Conservation (phyloP, 202 grass and related monocot species). For the Setaria italica region DNA sequence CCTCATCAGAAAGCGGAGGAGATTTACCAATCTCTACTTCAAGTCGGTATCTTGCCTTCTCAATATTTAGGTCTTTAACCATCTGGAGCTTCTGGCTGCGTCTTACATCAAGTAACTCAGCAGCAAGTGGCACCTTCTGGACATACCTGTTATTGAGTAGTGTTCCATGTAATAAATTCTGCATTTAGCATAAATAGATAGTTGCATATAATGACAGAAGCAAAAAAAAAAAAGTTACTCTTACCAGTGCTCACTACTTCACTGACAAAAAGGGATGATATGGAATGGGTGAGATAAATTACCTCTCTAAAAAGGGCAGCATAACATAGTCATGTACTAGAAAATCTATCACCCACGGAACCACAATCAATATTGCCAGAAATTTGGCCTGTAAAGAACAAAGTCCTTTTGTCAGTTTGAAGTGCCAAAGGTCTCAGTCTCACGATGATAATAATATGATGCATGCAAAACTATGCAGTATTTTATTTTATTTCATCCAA, state of each 20-base stretch:
- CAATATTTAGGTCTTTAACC: conserved; percentile 78
- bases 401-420: conserved; percentile 30
- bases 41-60: conserved; percentile 76
- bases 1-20: conserved; percentile 85
- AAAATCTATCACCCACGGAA: conserved; percentile 83
- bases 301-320: conserved; percentile 99
- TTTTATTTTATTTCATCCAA: conserved; percentile 7
- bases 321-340: conserved; percentile 91
- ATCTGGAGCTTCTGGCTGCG: conserved; percentile 88
- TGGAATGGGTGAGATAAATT: conserved; percentile 36
- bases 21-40: conserved; percentile 96
- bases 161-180: conserved; percentile 44
- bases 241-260: conserved; percentile 26
- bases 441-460: not conserved
- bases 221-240: not conserved
- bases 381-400: conserved; percentile 80
- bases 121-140: conserved; percentile 85
- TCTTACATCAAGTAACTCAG: conserved; percentile 92
- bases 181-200: conserved; percentile 35
- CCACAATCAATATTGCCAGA: conserved; percentile 73
- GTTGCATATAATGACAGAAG: not conserved
- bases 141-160: conserved; percentile 76
- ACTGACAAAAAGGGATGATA: not conserved
- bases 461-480: not conserved
- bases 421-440: not conserved